Conservation (phyloP, 164 flowering plant genomes). For the Cinnamomum chago region DNA sequence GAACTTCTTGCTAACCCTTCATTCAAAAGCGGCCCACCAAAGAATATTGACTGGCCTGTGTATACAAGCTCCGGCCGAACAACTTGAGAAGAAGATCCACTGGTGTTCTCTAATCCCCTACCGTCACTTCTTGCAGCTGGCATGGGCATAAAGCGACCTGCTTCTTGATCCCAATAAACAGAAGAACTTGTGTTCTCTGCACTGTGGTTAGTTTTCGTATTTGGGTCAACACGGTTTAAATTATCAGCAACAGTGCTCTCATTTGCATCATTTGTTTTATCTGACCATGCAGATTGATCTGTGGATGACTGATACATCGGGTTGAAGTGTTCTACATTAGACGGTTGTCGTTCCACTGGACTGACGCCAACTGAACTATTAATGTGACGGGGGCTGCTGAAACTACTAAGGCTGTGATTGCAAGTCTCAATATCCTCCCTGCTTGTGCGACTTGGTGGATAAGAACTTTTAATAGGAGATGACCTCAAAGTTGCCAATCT, state of each 20-base stretch:
- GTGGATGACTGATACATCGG: constrained; percentile 64
- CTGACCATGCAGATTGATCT: constrained; percentile 56
- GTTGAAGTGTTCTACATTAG: constrained; percentile 64
- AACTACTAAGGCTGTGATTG: constrained; percentile 46
- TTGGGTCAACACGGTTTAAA: constrained; percentile 16
- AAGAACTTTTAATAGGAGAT: constrained; percentile 58
- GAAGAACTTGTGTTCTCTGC: constrained; percentile 41
- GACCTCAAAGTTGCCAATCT: constrained; percentile 35
- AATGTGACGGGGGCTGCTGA: constrained; percentile 59
- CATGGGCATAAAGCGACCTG: constrained; percentile 70
- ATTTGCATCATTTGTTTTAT: constrained; percentile 31
- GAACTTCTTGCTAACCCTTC: constrained; percentile 36
- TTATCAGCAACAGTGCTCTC: constrained; percentile 22
- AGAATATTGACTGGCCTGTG: constrained; percentile 88
- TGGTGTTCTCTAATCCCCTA: background rate
- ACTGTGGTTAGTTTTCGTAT: constrained; percentile 24
- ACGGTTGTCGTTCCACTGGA: constrained; percentile 28
- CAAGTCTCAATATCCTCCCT: constrained; percentile 63
- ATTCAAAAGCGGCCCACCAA: constrained; percentile 74
- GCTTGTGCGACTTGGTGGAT: constrained; percentile 81
- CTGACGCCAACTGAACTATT: constrained; percentile 25
- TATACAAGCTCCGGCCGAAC: constrained; percentile 58
- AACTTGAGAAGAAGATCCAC: constrained; percentile 33
- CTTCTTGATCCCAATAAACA: constrained; percentile 80
- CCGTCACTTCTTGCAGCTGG: constrained; percentile 26